Evolutionary conservation across 306 rosid species (phyloP).

Genomic region (Cucumis sativus): DNA sequence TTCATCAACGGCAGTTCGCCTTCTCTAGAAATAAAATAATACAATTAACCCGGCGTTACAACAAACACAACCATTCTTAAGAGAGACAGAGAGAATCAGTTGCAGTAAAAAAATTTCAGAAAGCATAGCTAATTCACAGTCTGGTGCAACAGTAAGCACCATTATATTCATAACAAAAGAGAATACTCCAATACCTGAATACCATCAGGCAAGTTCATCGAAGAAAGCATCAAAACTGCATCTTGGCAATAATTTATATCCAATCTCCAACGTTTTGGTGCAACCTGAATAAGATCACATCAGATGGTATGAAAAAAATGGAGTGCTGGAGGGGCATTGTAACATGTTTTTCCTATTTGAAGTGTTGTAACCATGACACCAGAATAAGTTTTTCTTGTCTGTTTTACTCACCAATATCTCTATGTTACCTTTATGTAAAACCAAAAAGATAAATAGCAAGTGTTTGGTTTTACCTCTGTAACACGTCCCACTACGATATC

Average conservation of each 20-base stretch:
- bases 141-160: too few species aligned
- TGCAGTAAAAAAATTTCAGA: neutral
- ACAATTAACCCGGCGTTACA: neutral
- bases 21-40: constrained; percentile 45
- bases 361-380: neutral
- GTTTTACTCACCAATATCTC: neutral
- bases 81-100: neutral
- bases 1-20: constrained; percentile 78
- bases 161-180: neutral
- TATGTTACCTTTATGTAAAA: neutral
- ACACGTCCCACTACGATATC: constrained; percentile 83
- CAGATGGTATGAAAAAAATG: neutral
- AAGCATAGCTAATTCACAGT: neutral
- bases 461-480: constrained; percentile 40
- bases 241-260: constrained; percentile 72
- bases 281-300: constrained; percentile 34
- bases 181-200: constrained; percentile 49
- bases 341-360: neutral
- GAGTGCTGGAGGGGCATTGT: neutral
- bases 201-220: constrained; percentile 90
- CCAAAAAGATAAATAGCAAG: neutral
- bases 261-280: constrained; percentile 84
- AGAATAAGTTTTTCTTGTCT: neutral
- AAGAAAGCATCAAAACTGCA: constrained; percentile 89
- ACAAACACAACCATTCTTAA: neutral